Evolutionary conservation across 768 basidiomycete species (phyloP).

Genomic region (Termitomyces sp.): DNA sequence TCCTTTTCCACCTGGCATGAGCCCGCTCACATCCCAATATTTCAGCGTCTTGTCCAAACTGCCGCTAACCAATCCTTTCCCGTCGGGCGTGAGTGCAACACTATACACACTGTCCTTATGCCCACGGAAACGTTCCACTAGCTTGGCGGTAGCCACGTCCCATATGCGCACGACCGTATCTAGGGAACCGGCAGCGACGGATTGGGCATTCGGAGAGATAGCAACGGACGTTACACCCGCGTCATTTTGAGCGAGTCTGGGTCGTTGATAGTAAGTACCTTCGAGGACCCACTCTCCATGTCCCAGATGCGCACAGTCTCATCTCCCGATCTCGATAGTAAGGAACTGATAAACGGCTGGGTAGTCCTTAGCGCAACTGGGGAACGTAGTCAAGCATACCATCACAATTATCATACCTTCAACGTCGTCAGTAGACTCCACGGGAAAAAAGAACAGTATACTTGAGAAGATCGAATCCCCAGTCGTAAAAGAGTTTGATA

Average conservation of each 20-base stretch:
- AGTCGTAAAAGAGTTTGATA: conserved; percentile 49
- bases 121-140: conserved; percentile 73
- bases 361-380: not conserved
- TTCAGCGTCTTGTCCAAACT: conserved; percentile 87
- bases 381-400: conserved; percentile 22
- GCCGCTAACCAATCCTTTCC: conserved; percentile 85
- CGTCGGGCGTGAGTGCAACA: conserved; percentile 90
- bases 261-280: conserved; percentile 44
- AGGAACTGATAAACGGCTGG: conserved; percentile 34
- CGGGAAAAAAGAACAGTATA: conserved; percentile 20
- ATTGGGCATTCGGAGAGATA: conserved; percentile 67
- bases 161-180: conserved; percentile 79
- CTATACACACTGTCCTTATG: conserved; percentile 86
- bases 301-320: conserved; percentile 45
- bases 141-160: conserved; percentile 59
- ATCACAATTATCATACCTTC: conserved; percentile 51
- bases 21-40: conserved; percentile 78
- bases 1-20: conserved; percentile 60
- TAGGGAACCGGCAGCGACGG: conserved; percentile 63
- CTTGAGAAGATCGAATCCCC: conserved; percentile 71
- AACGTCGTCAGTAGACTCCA: not conserved
- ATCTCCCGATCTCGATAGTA: conserved; percentile 81
- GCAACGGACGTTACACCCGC: conserved; percentile 76
- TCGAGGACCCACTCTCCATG: conserved; percentile 30
- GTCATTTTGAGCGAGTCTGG: conserved; percentile 41